These are phyloP conservation scores for Aurifilum marmelostoma DNA, from an alignment of 2,329 filamentous ascomycete genomes.

Conservation along the genomic window DNA sequence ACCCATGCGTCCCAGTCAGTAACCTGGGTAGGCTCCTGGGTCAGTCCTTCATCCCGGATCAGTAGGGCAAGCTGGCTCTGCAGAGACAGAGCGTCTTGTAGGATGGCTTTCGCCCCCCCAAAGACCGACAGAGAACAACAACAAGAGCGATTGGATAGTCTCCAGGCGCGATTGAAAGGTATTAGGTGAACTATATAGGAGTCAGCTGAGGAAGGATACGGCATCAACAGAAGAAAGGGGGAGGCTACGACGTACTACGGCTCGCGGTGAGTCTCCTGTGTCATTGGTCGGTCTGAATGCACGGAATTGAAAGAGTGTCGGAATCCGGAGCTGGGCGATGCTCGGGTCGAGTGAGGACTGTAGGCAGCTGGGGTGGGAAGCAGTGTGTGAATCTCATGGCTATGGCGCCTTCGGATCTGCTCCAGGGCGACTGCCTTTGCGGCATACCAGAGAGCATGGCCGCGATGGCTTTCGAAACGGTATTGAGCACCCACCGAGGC, in stretches of 20 bases:
- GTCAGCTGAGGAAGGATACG: conserved; percentile 17
- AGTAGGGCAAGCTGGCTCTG: conserved; percentile 62
- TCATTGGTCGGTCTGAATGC: conserved; percentile 59
- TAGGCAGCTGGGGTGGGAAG: conserved; percentile 61
- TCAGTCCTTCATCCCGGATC: conserved; percentile 61
- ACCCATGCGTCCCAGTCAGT: conserved; percentile 65
- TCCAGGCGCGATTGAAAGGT: conserved; percentile 63
- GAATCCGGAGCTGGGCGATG: conserved; percentile 60
- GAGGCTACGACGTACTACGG: conserved; percentile 53
- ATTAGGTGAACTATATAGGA: conserved; percentile 54
- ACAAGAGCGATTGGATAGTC: conserved; percentile 65
- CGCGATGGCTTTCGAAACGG: conserved; percentile 62
- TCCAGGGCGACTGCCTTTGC: conserved; percentile 61
- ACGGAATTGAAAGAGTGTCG: conserved; percentile 63
- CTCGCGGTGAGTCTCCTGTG: conserved; percentile 62
- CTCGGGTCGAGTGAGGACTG: conserved; percentile 62
- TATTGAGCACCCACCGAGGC: conserved; percentile 70
- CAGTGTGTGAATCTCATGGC: conserved; percentile 59
- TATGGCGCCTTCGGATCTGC: conserved; percentile 61
- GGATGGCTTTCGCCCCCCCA: conserved; percentile 64
- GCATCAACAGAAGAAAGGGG: neutral
- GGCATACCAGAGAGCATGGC: conserved; percentile 64
- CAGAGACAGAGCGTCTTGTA: conserved; percentile 62
- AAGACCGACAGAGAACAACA: conserved; percentile 63
- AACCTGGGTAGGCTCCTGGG: conserved; percentile 51